These are phyloP conservation scores for Cytospora mali DNA, from an alignment of 2,329 filamentous ascomycete species.

Conservation along the genomic window DNA sequence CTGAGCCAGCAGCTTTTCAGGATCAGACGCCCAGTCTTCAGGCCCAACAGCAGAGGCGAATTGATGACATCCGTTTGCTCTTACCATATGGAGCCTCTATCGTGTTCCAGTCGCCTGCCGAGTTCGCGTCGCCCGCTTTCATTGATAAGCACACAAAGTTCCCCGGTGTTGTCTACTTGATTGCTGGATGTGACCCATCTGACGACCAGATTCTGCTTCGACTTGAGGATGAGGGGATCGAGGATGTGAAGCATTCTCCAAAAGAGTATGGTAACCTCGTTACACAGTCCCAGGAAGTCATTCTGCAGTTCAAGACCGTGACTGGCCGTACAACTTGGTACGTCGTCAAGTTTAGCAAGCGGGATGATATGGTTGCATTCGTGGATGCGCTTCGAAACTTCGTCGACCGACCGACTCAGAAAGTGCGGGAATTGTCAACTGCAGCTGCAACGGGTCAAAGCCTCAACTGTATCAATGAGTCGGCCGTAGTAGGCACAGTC, in stretches of 20 bases:
- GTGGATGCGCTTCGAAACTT: slow-evolving; percentile 8
- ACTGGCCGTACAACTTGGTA: slow-evolving; percentile 2
- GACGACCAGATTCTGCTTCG: slow-evolving; percentile 16
- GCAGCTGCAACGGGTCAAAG: neutral
- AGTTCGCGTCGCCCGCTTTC: slow-evolving; percentile 6
- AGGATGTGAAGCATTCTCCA: slow-evolving; percentile 7
- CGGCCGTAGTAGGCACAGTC: neutral
- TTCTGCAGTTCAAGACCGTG: slow-evolving; percentile 18
- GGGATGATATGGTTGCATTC: slow-evolving; percentile 1
- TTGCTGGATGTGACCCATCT: neutral
- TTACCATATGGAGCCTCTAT: slow-evolving; percentile 5
- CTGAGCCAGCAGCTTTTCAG: neutral
- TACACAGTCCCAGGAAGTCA: slow-evolving; percentile 4
- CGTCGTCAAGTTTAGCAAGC: slow-evolving; percentile 6
- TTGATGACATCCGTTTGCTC: neutral
- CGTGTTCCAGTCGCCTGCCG: neutral
- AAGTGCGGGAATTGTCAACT: neutral
- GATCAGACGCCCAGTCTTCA: neutral
- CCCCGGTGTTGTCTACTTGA: slow-evolving; percentile 5
- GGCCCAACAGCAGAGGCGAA: neutral
- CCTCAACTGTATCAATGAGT: neutral
- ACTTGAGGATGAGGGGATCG: slow-evolving; percentile 2
- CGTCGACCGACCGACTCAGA: neutral
- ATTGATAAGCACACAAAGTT: neutral
- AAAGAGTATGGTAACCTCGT: slow-evolving; percentile 8